Evolutionary conservation across 176 grass and related monocot genomes (phyloP), one percentile per base, ranked within the genome.

Genomic region (bread wheat (Triticum aestivum)): DNA sequence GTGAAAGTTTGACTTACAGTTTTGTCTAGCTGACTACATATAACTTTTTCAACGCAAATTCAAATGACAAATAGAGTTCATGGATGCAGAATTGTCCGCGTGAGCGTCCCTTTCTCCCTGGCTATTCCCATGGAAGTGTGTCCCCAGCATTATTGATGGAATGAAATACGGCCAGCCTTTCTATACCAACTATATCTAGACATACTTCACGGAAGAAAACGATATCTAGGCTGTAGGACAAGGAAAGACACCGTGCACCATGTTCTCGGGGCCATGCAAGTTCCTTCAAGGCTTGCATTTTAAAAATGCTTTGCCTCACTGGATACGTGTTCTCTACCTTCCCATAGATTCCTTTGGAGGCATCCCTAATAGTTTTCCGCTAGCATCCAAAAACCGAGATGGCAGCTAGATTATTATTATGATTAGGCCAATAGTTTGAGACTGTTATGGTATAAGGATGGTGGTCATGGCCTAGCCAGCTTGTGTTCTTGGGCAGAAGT

Each of bases 271-370:
- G 68, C 13, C 76, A 73, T 82, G 51, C 69, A 81, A 4, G 29
- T 82, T 85, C 51, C 61, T 75, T 21, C 17, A 49, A 33, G 58
- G 61, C 33, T 69, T 68, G 24, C 77, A 30, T 78, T 86, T 88
- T 77, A 91, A 54, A 54, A 54, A 78, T 71, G 17, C 12, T 69
- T 38, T 81, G 89, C 85, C 4, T 20, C 85, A 91, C 85, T 85
- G 85, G 82, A 80, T 88, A 64, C 62, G 77, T 81, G 86, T 77
- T 81, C 35, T 87, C 63, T 87, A 75, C 12, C 47, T 74, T 62
- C 86, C 77, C 21, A 88, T 77, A 85, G 82, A 88, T 91, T 84
- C 89, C 70, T 81, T 78, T 85, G 86, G 89, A 69, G 86, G 86
- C 77, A 88, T 69, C 61, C 61, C 20, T 6, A 41, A 14, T 51